Conservation (phyloP, 2,329 filamentous ascomycete genomes). For the Stagonosporopsis tanaceti region DNA sequence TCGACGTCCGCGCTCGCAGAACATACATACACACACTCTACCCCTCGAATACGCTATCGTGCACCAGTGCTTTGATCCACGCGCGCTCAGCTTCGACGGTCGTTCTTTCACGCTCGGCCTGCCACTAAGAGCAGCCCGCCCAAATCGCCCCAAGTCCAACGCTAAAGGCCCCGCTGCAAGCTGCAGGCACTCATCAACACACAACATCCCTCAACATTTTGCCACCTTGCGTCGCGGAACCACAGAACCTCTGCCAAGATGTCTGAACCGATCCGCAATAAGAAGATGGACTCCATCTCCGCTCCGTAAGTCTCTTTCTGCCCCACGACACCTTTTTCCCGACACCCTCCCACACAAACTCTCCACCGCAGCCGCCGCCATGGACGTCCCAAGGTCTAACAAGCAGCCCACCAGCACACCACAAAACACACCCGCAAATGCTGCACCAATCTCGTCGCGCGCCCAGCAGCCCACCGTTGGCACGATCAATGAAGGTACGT, state of each 20-base stretch:
- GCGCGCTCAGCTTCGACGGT: constrained; percentile 13
- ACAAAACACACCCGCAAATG: constrained; percentile 95
- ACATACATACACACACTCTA: constrained; percentile 1
- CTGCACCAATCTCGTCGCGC: constrained; percentile 96
- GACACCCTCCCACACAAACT: constrained; percentile 26
- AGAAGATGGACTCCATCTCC: constrained; percentile 67
- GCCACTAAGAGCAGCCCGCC: constrained; percentile 15
- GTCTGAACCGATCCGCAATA: constrained; percentile 74
- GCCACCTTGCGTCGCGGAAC: constrained; percentile 37
- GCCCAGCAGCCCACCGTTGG: constrained; percentile 93
- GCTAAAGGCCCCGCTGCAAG: constrained; percentile 43
- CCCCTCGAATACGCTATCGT: constrained; percentile 5
- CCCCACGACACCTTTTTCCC: constrained; percentile 37
- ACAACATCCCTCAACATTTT: constrained; percentile 42
- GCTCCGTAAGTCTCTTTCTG: constrained; percentile 66
- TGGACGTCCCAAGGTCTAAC: constrained; percentile 47
- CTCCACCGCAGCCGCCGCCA: constrained; percentile 31
- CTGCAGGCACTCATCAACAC: constrained; percentile 45
- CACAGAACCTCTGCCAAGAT: constrained; percentile 54
- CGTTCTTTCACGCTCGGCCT: constrained; percentile 19
- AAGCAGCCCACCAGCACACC: constrained; percentile 73
- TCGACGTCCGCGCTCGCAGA: not conserved
- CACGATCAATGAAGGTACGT: constrained; percentile 94
- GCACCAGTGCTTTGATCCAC: constrained; percentile 8
- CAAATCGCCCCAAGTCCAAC: constrained; percentile 4